Base-by-base conservation (phyloP, 1,284 basidiomycete genomes). In the Takashimella tepidaria region DNA sequence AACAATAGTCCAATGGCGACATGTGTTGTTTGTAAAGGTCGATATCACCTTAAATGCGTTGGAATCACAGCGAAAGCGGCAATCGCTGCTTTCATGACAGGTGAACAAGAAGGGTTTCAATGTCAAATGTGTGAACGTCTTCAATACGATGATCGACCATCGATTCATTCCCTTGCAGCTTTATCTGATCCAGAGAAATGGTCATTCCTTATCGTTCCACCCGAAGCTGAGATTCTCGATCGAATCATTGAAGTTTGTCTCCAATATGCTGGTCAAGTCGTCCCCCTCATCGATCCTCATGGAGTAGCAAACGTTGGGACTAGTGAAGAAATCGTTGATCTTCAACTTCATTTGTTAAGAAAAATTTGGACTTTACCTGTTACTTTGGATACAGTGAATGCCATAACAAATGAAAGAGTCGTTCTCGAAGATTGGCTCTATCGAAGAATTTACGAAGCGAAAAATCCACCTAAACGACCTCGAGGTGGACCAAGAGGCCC, bases 1-100 rank as follows among this genome's bases (percentile, higher is more conserved):
- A 27, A 19, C 16, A 20, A 48, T 4, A 47, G 41, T 2, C 49
- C 55, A 16, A 72, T 72, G 69, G 58, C 68, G 20, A 61, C 41
- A 12, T 74, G 72, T 53, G 41, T 49, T 8, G 40, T 49, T 4
- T 72, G 70, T 50, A 10, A 56, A 21, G 67, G 64, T 12, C 40
- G 52, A 8, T 74, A 73, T 53, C 72, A 74, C 54, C 66, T 66
- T 3, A 61, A 59, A 60, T 74, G 72, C 48, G 62, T 72, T 10
- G 60, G 59, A 6, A 45, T 69, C 16, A 40, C 51, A 1, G 55
- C 60, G 20, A 67, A 63, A 47, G 49, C 62, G 5, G 58, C 59
- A 1, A 45, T 59, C 41, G 41, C 45, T 4, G 23, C 53, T 4
- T 37, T 37, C 31, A 37, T 16, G 10, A 8, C 31, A 8, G 31